These are phyloP conservation scores for Patellaria atrata DNA, from an alignment of 495 filamentous ascomycete genomes.

Conservation along the genomic window DNA sequence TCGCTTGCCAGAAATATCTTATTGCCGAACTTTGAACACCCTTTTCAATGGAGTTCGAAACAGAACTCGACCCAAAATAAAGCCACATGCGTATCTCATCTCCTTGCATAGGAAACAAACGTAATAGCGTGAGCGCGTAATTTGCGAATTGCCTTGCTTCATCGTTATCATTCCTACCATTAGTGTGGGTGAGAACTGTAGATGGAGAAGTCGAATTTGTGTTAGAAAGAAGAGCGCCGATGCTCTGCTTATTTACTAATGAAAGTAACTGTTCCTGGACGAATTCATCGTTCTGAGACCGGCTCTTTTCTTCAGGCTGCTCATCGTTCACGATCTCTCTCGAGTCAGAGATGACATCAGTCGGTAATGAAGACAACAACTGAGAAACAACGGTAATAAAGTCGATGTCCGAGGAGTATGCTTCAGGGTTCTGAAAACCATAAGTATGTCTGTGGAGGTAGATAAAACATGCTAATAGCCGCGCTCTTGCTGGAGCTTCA, in stretches of 20 bases:
- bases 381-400: slow-evolving; percentile 52
- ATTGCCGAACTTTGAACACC: slow-evolving; percentile 44
- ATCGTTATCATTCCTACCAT: slow-evolving; percentile 4
- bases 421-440: slow-evolving; percentile 26
- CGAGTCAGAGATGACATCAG: slow-evolving; percentile 43
- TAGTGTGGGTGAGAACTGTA: slow-evolving; percentile 3
- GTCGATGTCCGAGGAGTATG: slow-evolving; percentile 35
- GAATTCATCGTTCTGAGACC: slow-evolving; percentile 8
- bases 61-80: slow-evolving; percentile 59
- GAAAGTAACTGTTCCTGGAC: slow-evolving; percentile 39
- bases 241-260: slow-evolving; percentile 51
- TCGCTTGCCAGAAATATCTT: slow-evolving; percentile 79
- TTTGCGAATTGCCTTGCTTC: slow-evolving; percentile 66
- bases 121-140: slow-evolving; percentile 73
- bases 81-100: slow-evolving; percentile 96
- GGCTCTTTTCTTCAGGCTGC: not conserved
- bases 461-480: slow-evolving; percentile 62
- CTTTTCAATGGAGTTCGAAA: slow-evolving; percentile 22
- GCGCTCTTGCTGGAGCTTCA: slow-evolving; percentile 37
- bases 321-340: slow-evolving; percentile 22
- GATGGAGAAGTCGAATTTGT: slow-evolving; percentile 5
- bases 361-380: slow-evolving; percentile 45
- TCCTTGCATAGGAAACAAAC: slow-evolving; percentile 66
- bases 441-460: slow-evolving; percentile 47
- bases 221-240: slow-evolving; percentile 43